Percentiles rank a stretch among this genome's conserved stretches.
These are phyloP conservation scores for Lecanicillium sp. DNA, from an alignment of 2,329 filamentous ascomycete genomes.

Conservation along the genomic window DNA sequence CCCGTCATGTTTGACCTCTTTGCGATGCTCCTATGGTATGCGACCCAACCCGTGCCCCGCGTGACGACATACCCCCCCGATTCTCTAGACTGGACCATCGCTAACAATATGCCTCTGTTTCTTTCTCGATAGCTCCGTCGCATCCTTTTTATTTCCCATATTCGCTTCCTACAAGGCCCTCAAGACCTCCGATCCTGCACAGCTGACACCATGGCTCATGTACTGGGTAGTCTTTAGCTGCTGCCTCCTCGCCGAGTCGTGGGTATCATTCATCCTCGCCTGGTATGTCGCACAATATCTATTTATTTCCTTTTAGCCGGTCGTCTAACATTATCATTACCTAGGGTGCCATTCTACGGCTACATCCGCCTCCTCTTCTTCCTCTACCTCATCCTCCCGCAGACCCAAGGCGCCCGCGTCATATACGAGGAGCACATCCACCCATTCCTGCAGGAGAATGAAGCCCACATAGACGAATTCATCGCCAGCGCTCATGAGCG, in stretches of 20 bases:
- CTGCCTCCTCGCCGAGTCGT: slow-evolving; percentile 74
- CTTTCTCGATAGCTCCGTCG: slow-evolving; percentile 54
- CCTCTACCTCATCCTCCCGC: slow-evolving; percentile 91
- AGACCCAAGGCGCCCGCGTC: slow-evolving; percentile 84
- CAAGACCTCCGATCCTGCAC: slow-evolving; percentile 79
- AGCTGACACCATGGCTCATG: slow-evolving; percentile 96
- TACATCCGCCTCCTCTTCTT: slow-evolving; percentile 83
- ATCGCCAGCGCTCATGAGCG: slow-evolving; percentile 76
- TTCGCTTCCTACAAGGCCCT: slow-evolving; percentile 98
- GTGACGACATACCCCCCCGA: slow-evolving; percentile 2
- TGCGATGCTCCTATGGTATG: slow-evolving; percentile 70
- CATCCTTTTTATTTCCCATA: slow-evolving; percentile 87
- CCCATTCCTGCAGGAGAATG: slow-evolving; percentile 82
- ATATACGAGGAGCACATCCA: slow-evolving; percentile 81
- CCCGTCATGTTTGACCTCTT: slow-evolving; percentile 66
- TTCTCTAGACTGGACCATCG: slow-evolving; percentile 8
- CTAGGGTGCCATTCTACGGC: slow-evolving; percentile 82
- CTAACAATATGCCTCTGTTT: slow-evolving; percentile 5
- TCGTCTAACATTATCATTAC: background rate
- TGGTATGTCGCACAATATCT: slow-evolving; percentile 45
- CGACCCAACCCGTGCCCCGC: slow-evolving; percentile 19
- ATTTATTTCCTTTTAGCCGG: background rate
- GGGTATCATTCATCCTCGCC: slow-evolving; percentile 75
- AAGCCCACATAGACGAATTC: slow-evolving; percentile 80
- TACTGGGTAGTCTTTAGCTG: slow-evolving; percentile 94